Evolutionary conservation across 2,329 filamentous ascomycete genomes (phyloP), one percentile per base, ranked within the genome.

Genomic region (Claviceps capensis): DNA sequence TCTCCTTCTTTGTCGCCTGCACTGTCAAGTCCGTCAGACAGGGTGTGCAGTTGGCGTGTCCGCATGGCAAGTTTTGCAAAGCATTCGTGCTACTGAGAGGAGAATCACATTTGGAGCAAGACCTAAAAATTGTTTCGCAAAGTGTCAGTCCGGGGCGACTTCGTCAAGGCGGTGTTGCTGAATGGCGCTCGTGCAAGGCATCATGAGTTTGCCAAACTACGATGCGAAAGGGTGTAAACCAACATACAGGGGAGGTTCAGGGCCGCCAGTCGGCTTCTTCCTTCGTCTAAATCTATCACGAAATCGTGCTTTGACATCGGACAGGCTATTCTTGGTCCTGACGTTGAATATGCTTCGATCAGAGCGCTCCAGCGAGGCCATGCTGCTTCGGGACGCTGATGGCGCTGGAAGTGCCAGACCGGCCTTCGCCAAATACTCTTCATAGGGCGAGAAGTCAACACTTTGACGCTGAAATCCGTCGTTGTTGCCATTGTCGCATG

Each of bases 41-140:
- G 48, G 66, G 63, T 40, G 70, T 63, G 65, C 80, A 83, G 59
- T 80, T 81, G 23, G 69, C 74, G 59, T 83, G 79, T 17, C 74
- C 72, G 56, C 80, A 83, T 3, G 75, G 72, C 4, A 82, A 67
- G 47, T 67, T 75, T 54, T 76, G 72, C 30, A 79, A 61, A 4
- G 65, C 58, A 36, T 65, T 63, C 37, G 65, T 67, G 55, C 68
- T 67, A 23, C 30, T n/a, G 56, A 78, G 72, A 48, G 79, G 73
- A 48, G 77, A 73, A 53, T 73, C 74, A 58, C 80, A 83, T 57
- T 73, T 77, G 47, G 75, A 71, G 57, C 79, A 83, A 17, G 72
- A 74, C 54, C 79, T 82, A 22, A 13, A 22, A 11, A 3, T 58
- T 36, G 41, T 37, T 36, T 48, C 14, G 4, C 14, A 7, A 47